phyloP scores from a whole-genome alignment of 2,329 filamentous ascomycete genomes.

The Aspergillus pseudoviridinutans region DNA sequence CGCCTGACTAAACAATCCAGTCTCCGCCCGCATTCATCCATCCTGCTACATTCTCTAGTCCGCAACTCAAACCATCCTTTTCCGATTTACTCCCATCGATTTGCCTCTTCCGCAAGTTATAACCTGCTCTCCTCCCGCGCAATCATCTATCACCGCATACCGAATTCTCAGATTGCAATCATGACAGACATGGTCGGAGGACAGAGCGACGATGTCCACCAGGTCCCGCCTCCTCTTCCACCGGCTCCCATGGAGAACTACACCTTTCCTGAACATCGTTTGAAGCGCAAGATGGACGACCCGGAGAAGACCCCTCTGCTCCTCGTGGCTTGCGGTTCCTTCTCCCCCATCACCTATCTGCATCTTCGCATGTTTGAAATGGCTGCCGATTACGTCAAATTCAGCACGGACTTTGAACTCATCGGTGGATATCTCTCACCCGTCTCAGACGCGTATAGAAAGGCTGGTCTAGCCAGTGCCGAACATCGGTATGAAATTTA shows the following conservation, averaged over 20 bases:
- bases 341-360: constrained; percentile 55
- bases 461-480: constrained; percentile 70
- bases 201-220: constrained; percentile 28
- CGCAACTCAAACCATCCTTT: background rate
- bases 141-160: background rate
- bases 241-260: constrained; percentile 39
- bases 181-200: constrained; percentile 25
- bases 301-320: constrained; percentile 46
- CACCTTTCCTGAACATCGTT: constrained; percentile 41
- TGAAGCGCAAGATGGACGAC: constrained; percentile 46
- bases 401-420: constrained; percentile 75
- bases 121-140: background rate
- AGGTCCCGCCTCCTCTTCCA: constrained; percentile 17
- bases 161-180: constrained; percentile 17
- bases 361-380: constrained; percentile 87
- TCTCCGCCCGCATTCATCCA: constrained; percentile 7
- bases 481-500: constrained; percentile 54
- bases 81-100: background rate
- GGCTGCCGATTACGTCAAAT: constrained; percentile 73
- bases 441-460: constrained; percentile 74
- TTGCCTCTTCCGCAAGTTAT: background rate
- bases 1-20: constrained; percentile 1
- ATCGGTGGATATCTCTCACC: constrained; percentile 80
- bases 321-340: constrained; percentile 53
- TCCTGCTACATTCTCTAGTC: background rate